A percentile compares a stretch with the other conserved stretches of the same genome.
Conservation (phyloP, 2,329 filamentous ascomycete genomes). For the Aspergillus sp. region DNA sequence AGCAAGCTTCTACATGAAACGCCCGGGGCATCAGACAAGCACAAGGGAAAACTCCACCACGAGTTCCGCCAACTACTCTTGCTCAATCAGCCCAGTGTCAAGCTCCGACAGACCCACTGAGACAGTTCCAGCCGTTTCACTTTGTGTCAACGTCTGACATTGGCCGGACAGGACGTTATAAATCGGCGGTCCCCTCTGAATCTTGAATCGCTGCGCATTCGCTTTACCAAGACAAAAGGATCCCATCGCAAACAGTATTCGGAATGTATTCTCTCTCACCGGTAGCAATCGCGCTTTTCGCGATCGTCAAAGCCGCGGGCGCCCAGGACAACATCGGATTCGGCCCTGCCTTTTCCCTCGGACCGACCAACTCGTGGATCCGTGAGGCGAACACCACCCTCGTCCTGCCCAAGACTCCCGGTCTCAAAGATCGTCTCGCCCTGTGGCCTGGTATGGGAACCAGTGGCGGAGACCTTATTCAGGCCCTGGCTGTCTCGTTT, state of each 20-base stretch:
- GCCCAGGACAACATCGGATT: conserved; percentile 26
- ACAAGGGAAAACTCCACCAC: background rate
- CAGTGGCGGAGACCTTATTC: conserved; percentile 32
- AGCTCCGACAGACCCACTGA: background rate
- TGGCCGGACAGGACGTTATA: too few species aligned
- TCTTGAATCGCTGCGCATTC: too few species aligned
- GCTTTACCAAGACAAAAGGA: too few species aligned
- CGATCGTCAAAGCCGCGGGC: conserved; percentile 15
- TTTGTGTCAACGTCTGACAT: background rate
- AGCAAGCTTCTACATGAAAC: conserved; percentile 3
- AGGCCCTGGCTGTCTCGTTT: conserved; percentile 33
- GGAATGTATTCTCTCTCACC: too few species aligned
- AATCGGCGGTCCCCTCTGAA: too few species aligned
- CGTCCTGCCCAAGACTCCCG: conserved; percentile 28
- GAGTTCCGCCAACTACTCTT: background rate
- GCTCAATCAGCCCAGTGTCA: background rate
- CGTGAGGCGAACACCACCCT: conserved; percentile 32
- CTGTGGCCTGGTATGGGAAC: conserved; percentile 38
- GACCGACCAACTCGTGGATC: conserved; percentile 33
- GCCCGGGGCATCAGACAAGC: background rate
- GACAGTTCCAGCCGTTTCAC: background rate
- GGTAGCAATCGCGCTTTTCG: conserved; percentile 5
- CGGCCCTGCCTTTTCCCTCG: conserved; percentile 32
- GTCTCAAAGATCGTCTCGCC: conserved; percentile 28
- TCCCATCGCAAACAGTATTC: too few species aligned